Evolutionary conservation across 768 basidiomycete species (phyloP).

Genomic region (Gyrodon lividus): DNA sequence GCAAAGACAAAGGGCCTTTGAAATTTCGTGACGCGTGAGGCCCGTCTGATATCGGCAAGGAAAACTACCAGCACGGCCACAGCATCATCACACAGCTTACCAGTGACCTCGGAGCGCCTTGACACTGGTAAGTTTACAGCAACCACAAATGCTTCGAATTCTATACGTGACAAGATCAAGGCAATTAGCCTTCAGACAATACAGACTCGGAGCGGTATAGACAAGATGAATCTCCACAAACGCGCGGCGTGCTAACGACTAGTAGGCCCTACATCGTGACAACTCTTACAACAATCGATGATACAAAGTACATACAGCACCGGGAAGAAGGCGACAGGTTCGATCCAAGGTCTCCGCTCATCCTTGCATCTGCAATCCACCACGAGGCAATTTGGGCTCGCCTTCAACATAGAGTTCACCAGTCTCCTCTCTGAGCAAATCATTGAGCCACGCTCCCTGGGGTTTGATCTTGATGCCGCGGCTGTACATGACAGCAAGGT

Average conservation of each 20-base stretch:
- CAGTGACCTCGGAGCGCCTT: too few relatives aligned
- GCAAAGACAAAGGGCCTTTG: background rate
- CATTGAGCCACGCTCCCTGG: slow-evolving; percentile 83
- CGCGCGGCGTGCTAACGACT: too few relatives aligned
- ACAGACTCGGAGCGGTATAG: background rate
- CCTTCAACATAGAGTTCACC: slow-evolving; percentile 63
- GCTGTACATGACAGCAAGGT: slow-evolving; percentile 76
- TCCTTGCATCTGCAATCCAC: slow-evolving; percentile 49
- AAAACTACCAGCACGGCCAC: too few relatives aligned
- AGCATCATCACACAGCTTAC: too few relatives aligned
- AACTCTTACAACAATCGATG: slow-evolving; percentile 1
- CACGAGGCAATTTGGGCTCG: slow-evolving; percentile 74
- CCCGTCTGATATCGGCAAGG: too few relatives aligned
- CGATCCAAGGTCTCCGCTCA: slow-evolving; percentile 5
- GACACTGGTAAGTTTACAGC: too few relatives aligned
- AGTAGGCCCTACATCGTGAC: too few relatives aligned
- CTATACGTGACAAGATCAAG: background rate
- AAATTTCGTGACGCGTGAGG: too few relatives aligned
- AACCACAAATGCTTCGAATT: background rate
- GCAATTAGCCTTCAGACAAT: background rate
- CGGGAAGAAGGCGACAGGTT: background rate
- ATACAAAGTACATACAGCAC: slow-evolving; percentile 8
- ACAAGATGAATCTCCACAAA: background rate
- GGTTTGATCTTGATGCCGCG: slow-evolving; percentile 78
- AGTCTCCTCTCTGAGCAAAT: slow-evolving; percentile 73